Percentiles rank a stretch among this genome's conserved stretches.
These are phyloP conservation scores for Cladophialophora exuberans DNA, from an alignment of 2,329 filamentous ascomycete species.

Conservation along the genomic window DNA sequence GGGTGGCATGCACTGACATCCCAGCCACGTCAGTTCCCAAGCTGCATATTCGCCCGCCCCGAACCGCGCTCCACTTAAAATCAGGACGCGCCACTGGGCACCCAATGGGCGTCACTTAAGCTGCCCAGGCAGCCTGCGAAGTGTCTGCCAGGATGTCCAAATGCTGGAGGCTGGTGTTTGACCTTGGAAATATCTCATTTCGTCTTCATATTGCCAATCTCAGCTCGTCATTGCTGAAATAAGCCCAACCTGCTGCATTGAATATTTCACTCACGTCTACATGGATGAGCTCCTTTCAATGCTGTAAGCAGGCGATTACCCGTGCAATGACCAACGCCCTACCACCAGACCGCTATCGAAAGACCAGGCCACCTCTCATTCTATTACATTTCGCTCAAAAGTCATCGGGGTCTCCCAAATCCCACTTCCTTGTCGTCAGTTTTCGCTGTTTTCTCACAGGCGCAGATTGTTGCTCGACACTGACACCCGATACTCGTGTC, in stretches of 20 bases:
- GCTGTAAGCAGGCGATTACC: no score
- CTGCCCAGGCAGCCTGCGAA: neutral
- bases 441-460: slow-evolving; percentile 47
- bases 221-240: neutral
- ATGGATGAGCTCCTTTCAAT: neutral
- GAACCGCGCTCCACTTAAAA: neutral
- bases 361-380: no score
- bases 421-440: slow-evolving; percentile 52
- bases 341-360: neutral
- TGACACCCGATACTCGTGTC: slow-evolving; percentile 10
- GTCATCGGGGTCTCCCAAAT: slow-evolving; percentile 49
- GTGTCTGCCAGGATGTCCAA: neutral
- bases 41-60: neutral
- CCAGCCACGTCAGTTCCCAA: slow-evolving; percentile 10
- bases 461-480: slow-evolving; percentile 32
- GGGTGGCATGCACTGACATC: slow-evolving; percentile 6
- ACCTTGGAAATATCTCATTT: slow-evolving; percentile 2
- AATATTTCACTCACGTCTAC: neutral
- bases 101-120: slow-evolving; percentile 7
- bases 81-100: neutral
- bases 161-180: slow-evolving; percentile 23
- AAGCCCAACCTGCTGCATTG: slow-evolving; percentile 2
- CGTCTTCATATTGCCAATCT: neutral
- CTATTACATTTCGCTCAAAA: slow-evolving; percentile 30
- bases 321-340: neutral